Evolutionary conservation across 2,329 filamentous ascomycete genomes (phyloP).

Genomic region (Ceratocystis alfenasii): DNA sequence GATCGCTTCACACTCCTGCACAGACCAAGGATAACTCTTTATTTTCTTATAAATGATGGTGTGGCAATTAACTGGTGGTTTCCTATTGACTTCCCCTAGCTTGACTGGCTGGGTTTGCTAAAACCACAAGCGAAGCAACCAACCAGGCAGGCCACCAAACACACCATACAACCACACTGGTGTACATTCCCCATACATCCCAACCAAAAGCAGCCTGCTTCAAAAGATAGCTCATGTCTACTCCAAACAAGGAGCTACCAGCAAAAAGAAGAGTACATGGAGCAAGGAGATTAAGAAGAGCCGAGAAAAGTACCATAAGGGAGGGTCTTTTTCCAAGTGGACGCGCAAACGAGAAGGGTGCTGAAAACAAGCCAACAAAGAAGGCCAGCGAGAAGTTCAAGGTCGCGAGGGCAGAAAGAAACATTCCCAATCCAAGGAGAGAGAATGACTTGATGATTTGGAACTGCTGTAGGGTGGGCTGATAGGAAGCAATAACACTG

Average conservation of each 20-base stretch:
- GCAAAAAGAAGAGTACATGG: conserved; percentile 46
- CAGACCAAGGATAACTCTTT: too few species aligned
- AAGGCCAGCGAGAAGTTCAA: conserved; percentile 91
- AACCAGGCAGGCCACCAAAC: conserved; percentile 94
- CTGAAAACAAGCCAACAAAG: conserved; percentile 65
- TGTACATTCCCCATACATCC: conserved; percentile 83
- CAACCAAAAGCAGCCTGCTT: conserved; percentile 71
- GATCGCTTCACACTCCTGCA: too few species aligned
- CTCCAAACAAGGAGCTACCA: conserved; percentile 34
- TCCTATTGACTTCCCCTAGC: too few species aligned
- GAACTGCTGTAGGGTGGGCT: conserved; percentile 55
- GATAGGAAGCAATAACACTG: conserved; percentile 38
- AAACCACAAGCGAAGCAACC: conserved; percentile 45
- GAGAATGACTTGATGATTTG: conserved; percentile 80
- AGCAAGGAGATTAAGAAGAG: conserved; percentile 44
- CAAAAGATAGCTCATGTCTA: conserved; percentile 47
- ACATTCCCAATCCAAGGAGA: conserved; percentile 82
- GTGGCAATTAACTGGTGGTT: too few species aligned
- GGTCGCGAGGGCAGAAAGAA: conserved; percentile 81
- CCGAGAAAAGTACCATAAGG: conserved; percentile 32
- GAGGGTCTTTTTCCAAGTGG: conserved; percentile 35
- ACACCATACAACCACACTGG: conserved; percentile 80
- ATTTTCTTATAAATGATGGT: too few species aligned
- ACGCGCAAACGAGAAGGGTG: conserved; percentile 65
- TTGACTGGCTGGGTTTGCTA: conserved; percentile 25